Conservation (phyloP, 805 yeast species). For the Vanderwaltozyma tropicalis region DNA sequence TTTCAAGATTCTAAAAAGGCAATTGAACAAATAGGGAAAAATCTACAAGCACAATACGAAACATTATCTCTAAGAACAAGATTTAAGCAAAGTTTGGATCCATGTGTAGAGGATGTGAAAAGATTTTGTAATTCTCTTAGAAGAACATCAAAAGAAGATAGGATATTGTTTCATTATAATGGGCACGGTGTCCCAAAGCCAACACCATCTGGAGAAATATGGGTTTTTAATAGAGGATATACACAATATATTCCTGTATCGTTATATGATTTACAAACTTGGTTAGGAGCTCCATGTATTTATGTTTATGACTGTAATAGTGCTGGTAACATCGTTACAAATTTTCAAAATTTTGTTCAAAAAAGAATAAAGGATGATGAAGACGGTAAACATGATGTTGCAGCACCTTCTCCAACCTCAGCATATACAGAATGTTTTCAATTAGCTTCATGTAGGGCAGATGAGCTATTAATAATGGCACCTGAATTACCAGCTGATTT, state of each 20-base stretch:
- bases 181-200: slow-evolving; percentile 99
- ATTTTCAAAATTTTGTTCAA: slow-evolving; percentile 82
- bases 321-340: slow-evolving; percentile 86
- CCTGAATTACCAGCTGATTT: slow-evolving; percentile 94
- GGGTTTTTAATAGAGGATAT: slow-evolving; percentile 96
- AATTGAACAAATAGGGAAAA: slow-evolving; percentile 81
- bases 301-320: slow-evolving; percentile 90
- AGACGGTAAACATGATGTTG: slow-evolving; percentile 37
- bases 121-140: slow-evolving; percentile 82
- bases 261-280: slow-evolving; percentile 85
- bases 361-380: slow-evolving; percentile 82
- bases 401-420: slow-evolving; percentile 35
- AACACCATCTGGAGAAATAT: slow-evolving; percentile 88
- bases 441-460: slow-evolving; percentile 81
- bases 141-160: slow-evolving; percentile 84
- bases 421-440: slow-evolving; percentile 80
- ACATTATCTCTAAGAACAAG: slow-evolving; percentile 77
- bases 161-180: slow-evolving; percentile 88
- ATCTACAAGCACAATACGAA: slow-evolving; percentile 80
- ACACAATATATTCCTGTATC: slow-evolving; percentile 97
- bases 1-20: slow-evolving; percentile 84
- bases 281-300: slow-evolving; percentile 97
- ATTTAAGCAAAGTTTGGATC: slow-evolving; percentile 85
- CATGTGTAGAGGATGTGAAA: slow-evolving; percentile 90
- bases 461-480: slow-evolving; percentile 82